phyloP scores from a whole-genome alignment of 257 asterid genomes.

The Linaria vulgaris region DNA sequence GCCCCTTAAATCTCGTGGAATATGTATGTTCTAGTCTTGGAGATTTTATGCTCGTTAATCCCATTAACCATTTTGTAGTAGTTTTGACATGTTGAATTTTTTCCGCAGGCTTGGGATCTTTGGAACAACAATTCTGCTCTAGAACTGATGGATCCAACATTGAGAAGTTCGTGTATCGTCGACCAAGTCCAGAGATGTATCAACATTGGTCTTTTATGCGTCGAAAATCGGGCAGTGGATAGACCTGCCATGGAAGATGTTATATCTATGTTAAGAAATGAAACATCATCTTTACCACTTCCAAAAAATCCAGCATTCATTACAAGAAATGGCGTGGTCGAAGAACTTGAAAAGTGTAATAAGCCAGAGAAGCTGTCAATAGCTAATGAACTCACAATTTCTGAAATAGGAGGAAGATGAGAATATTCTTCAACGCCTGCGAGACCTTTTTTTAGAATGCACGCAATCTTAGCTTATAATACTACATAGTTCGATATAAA shows the following conservation, averaged over 20 bases:
- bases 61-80: neutral
- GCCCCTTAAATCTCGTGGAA: constrained; percentile 39
- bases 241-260: constrained; percentile 39
- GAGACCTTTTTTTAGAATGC: neutral
- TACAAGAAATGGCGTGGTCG: constrained; percentile 14
- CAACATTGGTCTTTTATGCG: constrained; percentile 39
- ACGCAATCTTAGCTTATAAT: no score
- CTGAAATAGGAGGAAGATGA: constrained; percentile 21
- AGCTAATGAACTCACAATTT: constrained; percentile 29
- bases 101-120: constrained; percentile 43
- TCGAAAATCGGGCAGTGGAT: constrained; percentile 35
- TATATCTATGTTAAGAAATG: constrained; percentile 35
- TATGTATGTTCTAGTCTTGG: constrained; percentile 31
- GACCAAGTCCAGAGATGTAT: constrained; percentile 33
- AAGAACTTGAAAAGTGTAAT: neutral
- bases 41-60: no score
- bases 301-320: constrained; percentile 38
- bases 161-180: constrained; percentile 10
- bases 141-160: constrained; percentile 32
- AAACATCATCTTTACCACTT: constrained; percentile 21
- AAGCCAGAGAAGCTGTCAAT: constrained; percentile 9
- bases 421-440: neutral
- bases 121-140: constrained; percentile 33
- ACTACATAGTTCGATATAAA: no score
- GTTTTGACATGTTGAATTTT: neutral